A percentile compares a stretch with the other conserved stretches of the same genome.
Conservation (phyloP, 2,329 filamentous ascomycete species). For the Penicillium sp. region DNA sequence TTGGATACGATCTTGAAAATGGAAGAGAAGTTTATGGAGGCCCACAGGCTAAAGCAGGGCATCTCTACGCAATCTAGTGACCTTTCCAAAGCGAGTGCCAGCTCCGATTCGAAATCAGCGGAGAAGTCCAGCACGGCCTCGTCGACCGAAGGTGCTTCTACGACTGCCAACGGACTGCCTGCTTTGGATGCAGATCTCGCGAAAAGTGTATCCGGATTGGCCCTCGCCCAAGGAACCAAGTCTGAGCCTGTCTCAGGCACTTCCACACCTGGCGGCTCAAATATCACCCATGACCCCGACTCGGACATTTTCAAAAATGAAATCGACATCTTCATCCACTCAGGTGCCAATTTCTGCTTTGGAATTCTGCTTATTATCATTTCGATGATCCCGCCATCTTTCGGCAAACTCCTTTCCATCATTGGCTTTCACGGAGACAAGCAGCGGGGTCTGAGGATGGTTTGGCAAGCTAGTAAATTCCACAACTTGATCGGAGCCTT, state of each 20-base stretch:
- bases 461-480: conserved; percentile 88
- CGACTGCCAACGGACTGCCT: conserved; percentile 11
- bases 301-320: conserved; percentile 69
- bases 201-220: conserved; percentile 24
- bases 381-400: conserved; percentile 90
- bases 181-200: conserved; percentile 20
- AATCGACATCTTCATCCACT: conserved; percentile 85
- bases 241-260: conserved; percentile 23
- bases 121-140: conserved; percentile 14
- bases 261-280: conserved; percentile 24
- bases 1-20: conserved; percentile 76
- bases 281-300: conserved; percentile 54
- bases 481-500: conserved; percentile 91
- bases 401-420: conserved; percentile 80
- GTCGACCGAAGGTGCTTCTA: conserved; percentile 17
- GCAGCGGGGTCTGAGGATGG: conserved; percentile 75
- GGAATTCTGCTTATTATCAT: conserved; percentile 82
- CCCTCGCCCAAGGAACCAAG: conserved; percentile 16
- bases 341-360: conserved; percentile 85
- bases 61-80: conserved; percentile 14
- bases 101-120: conserved; percentile 5
- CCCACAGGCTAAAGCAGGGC: conserved; percentile 24
- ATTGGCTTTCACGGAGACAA: conserved; percentile 91
- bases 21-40: conserved; percentile 62
- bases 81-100: conserved; percentile 11